Conservation (phyloP, 345 rosid genomes). For the Viola odorata region DNA sequence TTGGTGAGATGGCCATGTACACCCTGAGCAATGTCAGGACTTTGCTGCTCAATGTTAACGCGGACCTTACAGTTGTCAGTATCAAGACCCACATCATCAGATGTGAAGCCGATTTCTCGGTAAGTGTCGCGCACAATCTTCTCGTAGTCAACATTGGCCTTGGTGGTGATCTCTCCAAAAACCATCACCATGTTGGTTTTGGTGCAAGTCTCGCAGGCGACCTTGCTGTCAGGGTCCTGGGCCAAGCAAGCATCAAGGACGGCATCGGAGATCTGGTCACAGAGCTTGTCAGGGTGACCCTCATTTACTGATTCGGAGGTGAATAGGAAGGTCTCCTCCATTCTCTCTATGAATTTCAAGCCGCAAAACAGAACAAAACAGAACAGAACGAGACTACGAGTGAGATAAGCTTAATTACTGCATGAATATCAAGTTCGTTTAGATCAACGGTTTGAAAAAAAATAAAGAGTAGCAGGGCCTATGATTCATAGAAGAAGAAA, state of each 20-base stretch:
- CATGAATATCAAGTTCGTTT: no score
- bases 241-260: conserved; percentile 16
- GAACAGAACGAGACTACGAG: no score
- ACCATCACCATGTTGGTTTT: conserved; percentile 21
- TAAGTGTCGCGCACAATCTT: conserved; percentile 18
- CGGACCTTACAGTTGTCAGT: conserved; percentile 4
- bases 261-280: conserved; percentile 15
- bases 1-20: conserved; percentile 17
- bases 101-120: conserved; percentile 12
- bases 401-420: no score
- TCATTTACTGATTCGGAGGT: conserved; percentile 15
- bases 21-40: conserved; percentile 18
- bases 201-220: conserved; percentile 16
- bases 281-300: conserved; percentile 17
- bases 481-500: no score
- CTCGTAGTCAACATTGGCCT: conserved; percentile 14
- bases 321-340: conserved; percentile 16
- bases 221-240: conserved; percentile 16
- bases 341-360: neutral
- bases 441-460: no score
- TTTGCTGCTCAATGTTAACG: neutral
- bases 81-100: conserved; percentile 17
- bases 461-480: no score
- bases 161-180: conserved; percentile 19
- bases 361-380: neutral